Evolutionary conservation across 2,329 filamentous ascomycete species (phyloP).

Genomic region (Bipolaris sorokiniana): DNA sequence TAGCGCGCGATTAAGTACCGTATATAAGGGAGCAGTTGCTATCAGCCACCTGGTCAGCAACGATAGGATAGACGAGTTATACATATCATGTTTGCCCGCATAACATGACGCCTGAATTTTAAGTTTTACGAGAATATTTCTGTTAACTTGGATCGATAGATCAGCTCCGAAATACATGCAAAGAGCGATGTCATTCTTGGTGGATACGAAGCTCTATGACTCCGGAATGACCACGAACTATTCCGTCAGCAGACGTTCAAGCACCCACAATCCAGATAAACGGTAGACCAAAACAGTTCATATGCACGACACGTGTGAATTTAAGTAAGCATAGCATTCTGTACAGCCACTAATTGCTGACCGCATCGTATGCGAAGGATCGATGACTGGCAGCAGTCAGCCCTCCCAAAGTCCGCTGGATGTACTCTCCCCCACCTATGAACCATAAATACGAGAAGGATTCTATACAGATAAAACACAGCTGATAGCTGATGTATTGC

Average conservation of each 20-base stretch:
- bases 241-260: not conserved
- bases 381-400: conserved; percentile 32
- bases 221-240: not conserved
- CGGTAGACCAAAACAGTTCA: not conserved
- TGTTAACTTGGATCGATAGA: not conserved
- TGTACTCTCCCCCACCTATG: conserved; percentile 18
- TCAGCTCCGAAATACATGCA: not conserved
- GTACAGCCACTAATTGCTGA: conserved; percentile 43
- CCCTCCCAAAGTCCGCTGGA: conserved; percentile 23
- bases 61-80: not conserved
- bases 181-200: not conserved
- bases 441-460: conserved; percentile 7
- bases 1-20: not conserved
- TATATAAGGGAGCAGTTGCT: not conserved
- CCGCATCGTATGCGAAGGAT: conserved; percentile 31
- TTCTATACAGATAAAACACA: not conserved
- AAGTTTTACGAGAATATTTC: not conserved
- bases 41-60: not conserved
- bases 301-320: conserved; percentile 7
- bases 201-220: not conserved
- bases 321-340: conserved; percentile 23
- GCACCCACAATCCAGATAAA: not conserved
- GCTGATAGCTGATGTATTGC: conserved; percentile 1
- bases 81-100: not conserved
- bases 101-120: not conserved